phyloP scores from a whole-genome alignment of 495 filamentous ascomycete species.

The Evansstolkia leycettana region DNA sequence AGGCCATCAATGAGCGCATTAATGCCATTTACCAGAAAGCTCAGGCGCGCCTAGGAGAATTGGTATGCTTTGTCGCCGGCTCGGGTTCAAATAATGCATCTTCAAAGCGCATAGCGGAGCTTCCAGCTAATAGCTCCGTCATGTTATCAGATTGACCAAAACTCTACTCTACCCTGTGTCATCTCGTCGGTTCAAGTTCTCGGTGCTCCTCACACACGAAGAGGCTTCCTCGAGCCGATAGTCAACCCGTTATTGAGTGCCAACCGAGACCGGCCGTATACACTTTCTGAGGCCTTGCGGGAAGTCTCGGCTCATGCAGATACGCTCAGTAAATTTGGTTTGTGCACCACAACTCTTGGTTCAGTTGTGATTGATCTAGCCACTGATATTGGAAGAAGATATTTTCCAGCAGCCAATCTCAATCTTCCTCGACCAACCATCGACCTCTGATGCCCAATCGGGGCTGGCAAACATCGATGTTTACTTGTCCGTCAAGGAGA shows the following conservation, averaged over 20 bases:
- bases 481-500: conserved; percentile 63
- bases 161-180: conserved; percentile 64
- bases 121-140: conserved; percentile 6
- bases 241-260: conserved; percentile 64
- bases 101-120: conserved; percentile 1
- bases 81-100: background rate
- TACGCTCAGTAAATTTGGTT: conserved; percentile 75
- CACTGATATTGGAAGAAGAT: conserved; percentile 22
- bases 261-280: conserved; percentile 54
- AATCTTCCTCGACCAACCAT: conserved; percentile 63
- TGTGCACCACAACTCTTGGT: conserved; percentile 7
- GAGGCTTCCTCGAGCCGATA: conserved; percentile 64
- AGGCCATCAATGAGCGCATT: conserved; percentile 49
- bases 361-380: background rate
- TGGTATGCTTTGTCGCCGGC: conserved; percentile 18
- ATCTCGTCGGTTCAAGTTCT: conserved; percentile 74
- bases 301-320: conserved; percentile 53
- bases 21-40: conserved; percentile 53
- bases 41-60: conserved; percentile 46
- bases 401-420: conserved; percentile 79
- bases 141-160: conserved; percentile 56
- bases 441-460: conserved; percentile 43
- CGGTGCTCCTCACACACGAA: conserved; percentile 63
- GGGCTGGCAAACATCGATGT: conserved; percentile 60
- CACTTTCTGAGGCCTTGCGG: conserved; percentile 61